Percentiles rank a stretch among this genome's conserved stretches.
These are phyloP conservation scores for Solanum acaule DNA, from an alignment of 257 asterid species.

Conservation along the genomic window DNA sequence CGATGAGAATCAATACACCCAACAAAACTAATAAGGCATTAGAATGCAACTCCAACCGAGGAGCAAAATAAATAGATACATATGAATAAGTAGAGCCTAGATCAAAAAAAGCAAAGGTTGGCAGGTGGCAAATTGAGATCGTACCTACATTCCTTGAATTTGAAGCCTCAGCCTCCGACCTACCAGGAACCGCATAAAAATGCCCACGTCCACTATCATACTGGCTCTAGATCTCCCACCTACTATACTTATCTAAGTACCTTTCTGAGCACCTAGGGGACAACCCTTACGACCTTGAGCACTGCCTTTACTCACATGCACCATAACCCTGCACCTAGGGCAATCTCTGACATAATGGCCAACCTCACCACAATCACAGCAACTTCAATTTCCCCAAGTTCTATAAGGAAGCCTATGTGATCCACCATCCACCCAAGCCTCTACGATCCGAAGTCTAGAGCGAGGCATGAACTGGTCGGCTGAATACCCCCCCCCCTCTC, in stretches of 20 bases:
- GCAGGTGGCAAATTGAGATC: too few relatives aligned
- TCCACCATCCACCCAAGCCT: too few relatives aligned
- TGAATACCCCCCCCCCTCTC: too few relatives aligned
- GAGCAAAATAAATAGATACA: background rate
- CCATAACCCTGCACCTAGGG: background rate
- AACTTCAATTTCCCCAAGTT: too few relatives aligned
- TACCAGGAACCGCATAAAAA: background rate
- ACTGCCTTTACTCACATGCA: accelerated
- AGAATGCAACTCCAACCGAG: background rate
- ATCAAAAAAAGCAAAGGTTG: background rate
- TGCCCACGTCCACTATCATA: background rate
- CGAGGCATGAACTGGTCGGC: too few relatives aligned
- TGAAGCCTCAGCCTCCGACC: background rate
- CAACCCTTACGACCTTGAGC: background rate
- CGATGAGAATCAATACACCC: background rate
- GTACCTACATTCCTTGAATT: too few relatives aligned
- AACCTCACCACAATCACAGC: too few relatives aligned
- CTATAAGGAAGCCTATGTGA: too few relatives aligned
- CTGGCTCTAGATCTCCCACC: background rate
- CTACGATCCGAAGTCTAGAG: too few relatives aligned
- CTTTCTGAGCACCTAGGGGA: background rate
- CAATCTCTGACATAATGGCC: background rate
- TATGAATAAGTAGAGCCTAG: background rate
- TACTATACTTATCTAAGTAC: background rate
- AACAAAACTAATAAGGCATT: too few relatives aligned